phyloP scores from a whole-genome alignment of 2,329 filamentous ascomycete species.

The Pestalotiopsis fici region DNA sequence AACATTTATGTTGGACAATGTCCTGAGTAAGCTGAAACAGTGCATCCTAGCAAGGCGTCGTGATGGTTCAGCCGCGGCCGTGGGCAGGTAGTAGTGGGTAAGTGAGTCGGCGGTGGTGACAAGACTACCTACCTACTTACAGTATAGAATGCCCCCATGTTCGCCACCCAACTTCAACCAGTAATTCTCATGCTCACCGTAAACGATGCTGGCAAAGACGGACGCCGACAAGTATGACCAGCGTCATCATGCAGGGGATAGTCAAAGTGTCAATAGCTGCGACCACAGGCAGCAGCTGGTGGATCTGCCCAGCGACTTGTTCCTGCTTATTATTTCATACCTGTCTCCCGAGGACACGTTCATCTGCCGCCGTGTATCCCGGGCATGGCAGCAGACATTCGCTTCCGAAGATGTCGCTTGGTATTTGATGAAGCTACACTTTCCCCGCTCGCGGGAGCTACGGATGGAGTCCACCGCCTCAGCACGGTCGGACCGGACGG shows the following conservation, averaged over 20 bases:
- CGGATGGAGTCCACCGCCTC: constrained; percentile 24
- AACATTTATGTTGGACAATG: no score
- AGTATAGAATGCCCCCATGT: not conserved
- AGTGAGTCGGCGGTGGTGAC: not conserved
- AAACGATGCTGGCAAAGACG: not conserved
- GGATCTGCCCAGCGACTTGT: constrained; percentile 58
- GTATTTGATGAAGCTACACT: constrained; percentile 50
- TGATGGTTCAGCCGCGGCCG: not conserved
- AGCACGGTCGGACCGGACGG: constrained; percentile 34
- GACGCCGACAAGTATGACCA: no score
- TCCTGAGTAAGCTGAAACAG: not conserved
- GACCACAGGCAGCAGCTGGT: constrained; percentile 37
- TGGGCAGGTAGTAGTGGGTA: not conserved
- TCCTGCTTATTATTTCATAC: constrained; percentile 52
- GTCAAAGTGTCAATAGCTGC: no score
- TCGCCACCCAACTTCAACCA: not conserved
- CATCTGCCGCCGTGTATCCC: constrained; percentile 53
- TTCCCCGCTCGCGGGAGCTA: constrained; percentile 54
- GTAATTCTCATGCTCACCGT: not conserved
- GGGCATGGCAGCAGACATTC: constrained; percentile 50
- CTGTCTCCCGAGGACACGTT: constrained; percentile 52
- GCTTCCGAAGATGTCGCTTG: constrained; percentile 45
- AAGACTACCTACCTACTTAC: not conserved
- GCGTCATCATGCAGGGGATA: no score
- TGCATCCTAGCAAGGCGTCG: not conserved